Conservation (phyloP, 495 filamentous ascomycete genomes). For the Penicillium angulare region DNA sequence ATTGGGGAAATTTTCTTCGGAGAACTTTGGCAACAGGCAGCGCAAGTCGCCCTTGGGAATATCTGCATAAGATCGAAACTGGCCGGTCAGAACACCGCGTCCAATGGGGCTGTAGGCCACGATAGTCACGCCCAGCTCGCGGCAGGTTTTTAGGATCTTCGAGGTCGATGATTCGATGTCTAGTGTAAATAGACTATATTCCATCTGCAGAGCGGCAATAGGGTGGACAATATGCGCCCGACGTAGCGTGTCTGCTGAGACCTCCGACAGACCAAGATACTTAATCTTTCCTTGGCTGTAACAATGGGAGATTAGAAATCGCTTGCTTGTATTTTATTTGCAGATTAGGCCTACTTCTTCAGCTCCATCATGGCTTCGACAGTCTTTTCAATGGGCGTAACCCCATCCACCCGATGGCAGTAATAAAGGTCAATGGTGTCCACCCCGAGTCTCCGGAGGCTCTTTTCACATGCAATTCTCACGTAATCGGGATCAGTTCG, state of each 20-base stretch:
- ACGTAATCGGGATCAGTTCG: constrained; percentile 55
- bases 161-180: constrained; percentile 61
- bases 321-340: too few species aligned
- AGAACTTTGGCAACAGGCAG: background rate
- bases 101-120: constrained; percentile 48
- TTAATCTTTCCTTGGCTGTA: constrained; percentile 50
- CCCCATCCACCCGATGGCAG: constrained; percentile 34
- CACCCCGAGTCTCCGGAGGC: constrained; percentile 50
- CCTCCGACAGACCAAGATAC: constrained; percentile 40
- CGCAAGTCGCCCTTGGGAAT: constrained; percentile 4
- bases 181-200: constrained; percentile 42
- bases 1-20: background rate
- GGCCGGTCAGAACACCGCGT: constrained; percentile 41
- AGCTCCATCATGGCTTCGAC: constrained; percentile 59
- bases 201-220: constrained; percentile 41
- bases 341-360: constrained; percentile 35
- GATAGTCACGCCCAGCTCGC: constrained; percentile 44
- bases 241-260: constrained; percentile 37
- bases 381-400: constrained; percentile 55
- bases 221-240: constrained; percentile 38
- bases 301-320: background rate
- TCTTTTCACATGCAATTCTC: constrained; percentile 48
- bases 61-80: constrained; percentile 30
- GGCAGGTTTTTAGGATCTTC: constrained; percentile 48
- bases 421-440: constrained; percentile 63